Percentiles rank a stretch among this genome's conserved stretches.
Evolutionary conservation across 164 flowering plant genomes (phyloP).

Genomic region (Brasenia schreberi): DNA sequence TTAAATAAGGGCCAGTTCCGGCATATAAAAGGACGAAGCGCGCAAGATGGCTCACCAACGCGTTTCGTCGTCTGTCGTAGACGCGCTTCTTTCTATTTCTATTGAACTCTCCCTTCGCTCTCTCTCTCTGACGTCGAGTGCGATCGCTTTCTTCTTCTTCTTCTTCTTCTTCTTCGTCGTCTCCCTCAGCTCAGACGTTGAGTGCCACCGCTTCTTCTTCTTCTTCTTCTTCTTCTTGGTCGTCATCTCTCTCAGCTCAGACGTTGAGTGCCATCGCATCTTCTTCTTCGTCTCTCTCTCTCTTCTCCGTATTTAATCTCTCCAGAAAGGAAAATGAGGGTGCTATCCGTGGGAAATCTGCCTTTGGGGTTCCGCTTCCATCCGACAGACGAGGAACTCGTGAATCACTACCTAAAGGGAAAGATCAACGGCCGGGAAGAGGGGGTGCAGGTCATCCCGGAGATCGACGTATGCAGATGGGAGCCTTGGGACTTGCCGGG

Average conservation of each 20-base stretch:
- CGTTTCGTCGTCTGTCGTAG: no score
- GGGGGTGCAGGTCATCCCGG: slow-evolving; percentile 44
- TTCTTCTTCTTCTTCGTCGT: no score
- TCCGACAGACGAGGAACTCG: slow-evolving; percentile 16
- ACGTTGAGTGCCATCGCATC: not conserved
- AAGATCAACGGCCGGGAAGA: slow-evolving; percentile 14
- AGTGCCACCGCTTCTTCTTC: no score
- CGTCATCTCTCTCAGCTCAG: not conserved
- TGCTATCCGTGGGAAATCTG: slow-evolving; percentile 7
- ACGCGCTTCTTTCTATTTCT: no score
- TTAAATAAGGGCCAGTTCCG: no score
- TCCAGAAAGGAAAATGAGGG: slow-evolving; percentile 2
- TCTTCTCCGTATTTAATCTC: not conserved
- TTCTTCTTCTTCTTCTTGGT: not conserved
- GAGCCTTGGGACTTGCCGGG: slow-evolving; percentile 83
- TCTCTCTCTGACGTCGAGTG: no score
- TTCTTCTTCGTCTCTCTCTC: not conserved
- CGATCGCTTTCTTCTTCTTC: no score
- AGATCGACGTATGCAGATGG: slow-evolving; percentile 53
- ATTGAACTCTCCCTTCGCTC: no score
- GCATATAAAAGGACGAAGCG: no score
- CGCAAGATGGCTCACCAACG: no score
- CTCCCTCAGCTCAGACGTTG: no score
- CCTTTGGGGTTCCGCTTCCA: slow-evolving; percentile 15
- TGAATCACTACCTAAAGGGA: slow-evolving; percentile 9